Evolutionary conservation across 441 rosid genomes (phyloP).

Genomic region (Adansonia gregorii): DNA sequence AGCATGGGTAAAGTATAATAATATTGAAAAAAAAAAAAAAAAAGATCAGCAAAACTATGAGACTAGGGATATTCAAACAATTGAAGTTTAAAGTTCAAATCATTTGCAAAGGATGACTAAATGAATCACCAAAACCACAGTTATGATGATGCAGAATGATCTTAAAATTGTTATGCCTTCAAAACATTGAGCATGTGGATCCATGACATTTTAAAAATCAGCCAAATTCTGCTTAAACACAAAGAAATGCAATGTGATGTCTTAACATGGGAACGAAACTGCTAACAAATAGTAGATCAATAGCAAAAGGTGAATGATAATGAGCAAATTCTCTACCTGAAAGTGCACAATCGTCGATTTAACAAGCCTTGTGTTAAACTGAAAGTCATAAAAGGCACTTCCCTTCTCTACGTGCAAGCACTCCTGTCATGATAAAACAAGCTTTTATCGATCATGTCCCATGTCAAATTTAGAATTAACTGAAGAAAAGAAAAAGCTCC

Average conservation of each 20-base stretch:
- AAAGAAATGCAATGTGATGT: neutral
- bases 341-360: too few species aligned
- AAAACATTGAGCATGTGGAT: neutral
- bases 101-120: constrained; percentile 22
- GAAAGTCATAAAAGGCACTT: too few species aligned
- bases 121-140: too few species aligned
- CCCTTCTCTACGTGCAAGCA: too few species aligned
- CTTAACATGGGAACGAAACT: neutral
- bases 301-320: neutral
- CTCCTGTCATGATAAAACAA: constrained; percentile 43
- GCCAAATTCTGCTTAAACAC: neutral
- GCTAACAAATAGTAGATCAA: neutral
- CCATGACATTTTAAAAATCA: neutral
- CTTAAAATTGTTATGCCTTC: neutral
- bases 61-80: constrained; percentile 30
- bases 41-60: constrained; percentile 36
- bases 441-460: neutral
- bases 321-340: too few species aligned
- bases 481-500: too few species aligned
- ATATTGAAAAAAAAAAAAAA: constrained; percentile 30
- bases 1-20: constrained; percentile 32
- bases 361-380: too few species aligned
- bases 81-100: constrained; percentile 11
- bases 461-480: neutral
- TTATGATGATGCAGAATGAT: constrained; percentile 1